Evolutionary conservation across 1,284 basidiomycete species (phyloP).

Genomic region (Hymenochaete sp.): DNA sequence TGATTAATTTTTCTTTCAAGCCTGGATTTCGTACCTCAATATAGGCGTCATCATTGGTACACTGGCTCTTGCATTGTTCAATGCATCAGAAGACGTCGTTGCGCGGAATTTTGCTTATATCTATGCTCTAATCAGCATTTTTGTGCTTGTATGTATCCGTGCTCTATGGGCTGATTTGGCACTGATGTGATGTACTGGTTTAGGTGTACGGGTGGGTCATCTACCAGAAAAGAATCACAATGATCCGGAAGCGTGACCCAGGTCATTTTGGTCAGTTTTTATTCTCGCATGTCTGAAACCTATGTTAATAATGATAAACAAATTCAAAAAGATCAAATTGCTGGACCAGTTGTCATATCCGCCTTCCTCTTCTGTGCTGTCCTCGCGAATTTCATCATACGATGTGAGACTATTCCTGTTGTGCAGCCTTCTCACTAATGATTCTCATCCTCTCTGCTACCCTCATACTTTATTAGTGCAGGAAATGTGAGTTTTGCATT

Average conservation of each 20-base stretch:
- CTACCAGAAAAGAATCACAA: slow-evolving; percentile 84
- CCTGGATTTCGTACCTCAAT: slow-evolving; percentile 89
- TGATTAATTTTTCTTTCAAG: slow-evolving; percentile 30
- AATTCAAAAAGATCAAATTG: slow-evolving; percentile 52
- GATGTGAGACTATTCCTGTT: slow-evolving; percentile 49
- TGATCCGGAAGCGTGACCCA: slow-evolving; percentile 88
- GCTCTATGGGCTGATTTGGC: background rate
- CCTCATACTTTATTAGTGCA: background rate
- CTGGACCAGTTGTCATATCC: slow-evolving; percentile 77
- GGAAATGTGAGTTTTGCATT: slow-evolving; percentile 6
- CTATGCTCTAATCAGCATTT: slow-evolving; percentile 75
- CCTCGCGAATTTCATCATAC: slow-evolving; percentile 78
- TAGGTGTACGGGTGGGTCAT: slow-evolving; percentile 81
- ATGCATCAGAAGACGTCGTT: slow-evolving; percentile 68
- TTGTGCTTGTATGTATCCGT: slow-evolving; percentile 42
- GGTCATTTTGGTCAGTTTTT: slow-evolving; percentile 72
- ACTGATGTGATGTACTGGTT: slow-evolving; percentile 1
- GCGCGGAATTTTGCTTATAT: slow-evolving; percentile 76
- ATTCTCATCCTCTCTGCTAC: background rate
- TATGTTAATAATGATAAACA: background rate
- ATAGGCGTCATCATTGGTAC: slow-evolving; percentile 81
- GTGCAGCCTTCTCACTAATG: background rate
- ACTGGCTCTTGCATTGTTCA: slow-evolving; percentile 83
- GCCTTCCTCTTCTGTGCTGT: slow-evolving; percentile 76
- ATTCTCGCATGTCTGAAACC: background rate